Conservation (phyloP, 2,329 filamentous ascomycete genomes). For the Fusarium sp. region DNA sequence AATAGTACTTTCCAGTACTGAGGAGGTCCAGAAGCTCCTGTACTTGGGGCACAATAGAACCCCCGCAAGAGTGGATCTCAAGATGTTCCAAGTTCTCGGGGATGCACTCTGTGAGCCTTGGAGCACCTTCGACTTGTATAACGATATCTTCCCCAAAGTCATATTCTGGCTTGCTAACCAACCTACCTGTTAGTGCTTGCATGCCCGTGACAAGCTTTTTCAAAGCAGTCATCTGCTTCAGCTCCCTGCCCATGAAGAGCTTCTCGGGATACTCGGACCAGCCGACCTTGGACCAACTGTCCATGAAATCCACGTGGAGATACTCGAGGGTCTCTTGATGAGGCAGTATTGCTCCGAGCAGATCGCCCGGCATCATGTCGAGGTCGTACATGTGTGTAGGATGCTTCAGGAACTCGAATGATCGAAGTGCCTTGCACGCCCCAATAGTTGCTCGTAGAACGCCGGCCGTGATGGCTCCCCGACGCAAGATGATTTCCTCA, state of each 20-base stretch:
- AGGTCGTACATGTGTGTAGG: conserved; percentile 1
- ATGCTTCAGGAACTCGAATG: conserved; percentile 6
- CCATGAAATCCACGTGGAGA: conserved; percentile 22
- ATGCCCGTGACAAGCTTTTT: conserved; percentile 2
- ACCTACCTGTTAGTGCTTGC: conserved; percentile 5
- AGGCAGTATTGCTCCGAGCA: conserved; percentile 16
- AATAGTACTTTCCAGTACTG: neutral
- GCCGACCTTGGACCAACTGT: conserved; percentile 11
- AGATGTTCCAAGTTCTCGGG: conserved; percentile 22
- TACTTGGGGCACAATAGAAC: conserved; percentile 10
- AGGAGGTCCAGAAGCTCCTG: conserved; percentile 13
- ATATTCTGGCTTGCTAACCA: neutral
- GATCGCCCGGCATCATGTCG: conserved; percentile 15
- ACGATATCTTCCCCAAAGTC: neutral
- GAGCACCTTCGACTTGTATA: neutral
- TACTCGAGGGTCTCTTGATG: conserved; percentile 20
- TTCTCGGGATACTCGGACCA: neutral
- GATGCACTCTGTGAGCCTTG: conserved; percentile 11
- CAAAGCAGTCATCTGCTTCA: conserved; percentile 8
- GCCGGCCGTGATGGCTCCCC: neutral
- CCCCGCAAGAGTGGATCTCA: conserved; percentile 25
- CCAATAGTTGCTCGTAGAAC: neutral
- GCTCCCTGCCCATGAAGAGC: conserved; percentile 2
- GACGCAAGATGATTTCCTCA: conserved; percentile 9
- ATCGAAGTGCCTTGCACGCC: conserved; percentile 13